These are phyloP conservation scores for Diaporthe vexans DNA, from an alignment of 2,329 filamentous ascomycete genomes.

Conservation along the genomic window DNA sequence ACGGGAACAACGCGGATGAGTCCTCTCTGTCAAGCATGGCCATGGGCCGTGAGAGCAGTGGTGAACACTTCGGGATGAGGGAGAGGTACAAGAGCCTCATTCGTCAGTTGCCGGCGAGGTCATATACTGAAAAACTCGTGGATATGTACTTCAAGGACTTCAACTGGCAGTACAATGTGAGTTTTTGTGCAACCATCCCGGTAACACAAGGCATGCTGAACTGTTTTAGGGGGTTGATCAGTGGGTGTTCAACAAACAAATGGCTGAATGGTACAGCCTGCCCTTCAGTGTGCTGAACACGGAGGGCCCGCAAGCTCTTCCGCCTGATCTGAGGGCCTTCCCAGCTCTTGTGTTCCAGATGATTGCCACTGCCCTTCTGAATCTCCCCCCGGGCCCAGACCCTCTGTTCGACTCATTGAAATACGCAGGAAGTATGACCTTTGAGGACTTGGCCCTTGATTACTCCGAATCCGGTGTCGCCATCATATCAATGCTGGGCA, in stretches of 20 bases:
- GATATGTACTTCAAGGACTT: constrained; percentile 69
- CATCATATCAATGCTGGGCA: constrained; percentile 68
- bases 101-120: constrained; percentile 68
- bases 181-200: not conserved
- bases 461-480: constrained; percentile 71
- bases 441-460: constrained; percentile 71
- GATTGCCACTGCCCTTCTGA: constrained; percentile 67
- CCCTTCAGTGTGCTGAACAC: constrained; percentile 66
- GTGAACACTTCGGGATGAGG: constrained; percentile 58
- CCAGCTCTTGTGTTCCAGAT: constrained; percentile 73
- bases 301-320: constrained; percentile 64
- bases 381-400: constrained; percentile 63
- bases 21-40: constrained; percentile 48
- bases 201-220: not conserved
- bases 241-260: constrained; percentile 63
- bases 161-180: constrained; percentile 67
- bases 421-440: constrained; percentile 70
- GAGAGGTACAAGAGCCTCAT: constrained; percentile 72
- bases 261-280: constrained; percentile 68
- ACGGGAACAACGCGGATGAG: constrained; percentile 54
- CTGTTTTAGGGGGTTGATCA: constrained; percentile 63
- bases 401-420: constrained; percentile 68
- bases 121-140: constrained; percentile 68
- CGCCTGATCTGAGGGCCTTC: constrained; percentile 67
- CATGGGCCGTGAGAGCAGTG: constrained; percentile 50